phyloP scores from a whole-genome alignment of 139 green algal genomes.

The Chlamydomonas eustigma region DNA sequence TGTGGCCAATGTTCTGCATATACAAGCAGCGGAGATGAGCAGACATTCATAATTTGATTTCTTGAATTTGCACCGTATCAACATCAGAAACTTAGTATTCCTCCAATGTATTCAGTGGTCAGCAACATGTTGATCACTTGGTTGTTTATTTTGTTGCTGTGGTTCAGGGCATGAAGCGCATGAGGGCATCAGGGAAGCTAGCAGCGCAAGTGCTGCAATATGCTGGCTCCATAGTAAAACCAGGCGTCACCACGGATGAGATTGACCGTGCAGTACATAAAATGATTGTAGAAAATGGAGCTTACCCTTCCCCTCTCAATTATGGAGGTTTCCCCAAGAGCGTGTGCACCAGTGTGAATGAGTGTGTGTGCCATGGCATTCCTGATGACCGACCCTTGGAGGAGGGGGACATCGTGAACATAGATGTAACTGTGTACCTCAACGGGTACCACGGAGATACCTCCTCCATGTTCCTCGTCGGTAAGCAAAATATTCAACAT shows the following conservation, averaged over 20 bases:
- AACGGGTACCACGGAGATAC: slow-evolving; percentile 97
- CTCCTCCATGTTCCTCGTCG: slow-evolving; percentile 57
- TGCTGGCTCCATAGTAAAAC: slow-evolving; percentile 68
- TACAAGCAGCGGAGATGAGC: too few relatives aligned
- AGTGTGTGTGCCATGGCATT: slow-evolving; percentile 95
- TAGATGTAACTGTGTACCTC: slow-evolving; percentile 96
- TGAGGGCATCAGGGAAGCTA: slow-evolving; percentile 80
- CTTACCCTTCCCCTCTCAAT: slow-evolving; percentile 87
- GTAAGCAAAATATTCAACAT: slow-evolving; percentile 21
- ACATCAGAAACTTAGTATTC: too few relatives aligned
- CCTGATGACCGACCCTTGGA: slow-evolving; percentile 45
- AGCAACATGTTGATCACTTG: too few relatives aligned
- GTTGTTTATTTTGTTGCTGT: too few relatives aligned
- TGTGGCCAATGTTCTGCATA: too few relatives aligned
- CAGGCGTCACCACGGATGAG: slow-evolving; percentile 89
- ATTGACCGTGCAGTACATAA: slow-evolving; percentile 97
- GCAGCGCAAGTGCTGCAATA: slow-evolving; percentile 77
- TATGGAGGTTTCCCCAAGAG: slow-evolving; percentile 89
- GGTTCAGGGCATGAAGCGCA: slow-evolving; percentile 65
- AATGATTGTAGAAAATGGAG: slow-evolving; percentile 90
- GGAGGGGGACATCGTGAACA: slow-evolving; percentile 94
- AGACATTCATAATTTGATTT: too few relatives aligned
- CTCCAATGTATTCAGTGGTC: too few relatives aligned
- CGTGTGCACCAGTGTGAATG: slow-evolving; percentile 97
- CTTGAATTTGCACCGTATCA: too few relatives aligned